Evolutionary conservation across 225 moss, liverwort and hornwort species (phyloP).

Genomic region (Straminergon stramineum): DNA sequence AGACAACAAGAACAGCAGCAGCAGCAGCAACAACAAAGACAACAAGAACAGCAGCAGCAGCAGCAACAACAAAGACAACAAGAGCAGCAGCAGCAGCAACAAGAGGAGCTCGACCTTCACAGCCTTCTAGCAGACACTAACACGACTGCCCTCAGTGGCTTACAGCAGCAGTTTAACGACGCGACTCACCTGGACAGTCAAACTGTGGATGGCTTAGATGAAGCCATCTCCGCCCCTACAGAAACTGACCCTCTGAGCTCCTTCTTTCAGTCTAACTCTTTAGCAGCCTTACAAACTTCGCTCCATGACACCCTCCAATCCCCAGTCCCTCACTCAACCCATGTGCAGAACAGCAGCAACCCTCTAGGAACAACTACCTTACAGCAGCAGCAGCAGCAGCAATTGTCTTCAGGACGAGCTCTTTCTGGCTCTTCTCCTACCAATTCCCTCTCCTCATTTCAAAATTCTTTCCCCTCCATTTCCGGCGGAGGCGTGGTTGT

Average conservation of each 20-base stretch:
- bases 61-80: slow-evolving; percentile 26
- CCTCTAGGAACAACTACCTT: slow-evolving; percentile 45
- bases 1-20: slow-evolving; percentile 34
- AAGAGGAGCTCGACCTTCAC: slow-evolving; percentile 70
- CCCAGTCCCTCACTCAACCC: slow-evolving; percentile 1
- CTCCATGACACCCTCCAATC: slow-evolving; percentile 65
- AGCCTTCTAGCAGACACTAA: slow-evolving; percentile 61
- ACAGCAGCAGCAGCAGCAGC: slow-evolving; percentile 29
- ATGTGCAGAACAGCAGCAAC: slow-evolving; percentile 40
- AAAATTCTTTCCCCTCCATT: slow-evolving; percentile 77
- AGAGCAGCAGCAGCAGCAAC: slow-evolving; percentile 57
- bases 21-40: slow-evolving; percentile 12
- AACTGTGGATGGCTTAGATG: slow-evolving; percentile 36
- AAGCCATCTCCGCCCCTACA: slow-evolving; percentile 55
- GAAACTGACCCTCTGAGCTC: slow-evolving; percentile 64
- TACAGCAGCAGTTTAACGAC: slow-evolving; percentile 87
- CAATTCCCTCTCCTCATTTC: slow-evolving; percentile 88
- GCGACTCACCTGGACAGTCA: slow-evolving; percentile 40
- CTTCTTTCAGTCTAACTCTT: slow-evolving; percentile 69
- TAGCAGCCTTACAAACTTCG: slow-evolving; percentile 71
- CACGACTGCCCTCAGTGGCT: slow-evolving; percentile 45
- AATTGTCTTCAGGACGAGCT: slow-evolving; percentile 22
- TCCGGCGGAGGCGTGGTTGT: slow-evolving; percentile 46
- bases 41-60: slow-evolving; percentile 11
- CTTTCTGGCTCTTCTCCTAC: slow-evolving; percentile 70